Evolutionary conservation across 2,329 filamentous ascomycete species (phyloP).

Genomic region (Penicillium paneum): DNA sequence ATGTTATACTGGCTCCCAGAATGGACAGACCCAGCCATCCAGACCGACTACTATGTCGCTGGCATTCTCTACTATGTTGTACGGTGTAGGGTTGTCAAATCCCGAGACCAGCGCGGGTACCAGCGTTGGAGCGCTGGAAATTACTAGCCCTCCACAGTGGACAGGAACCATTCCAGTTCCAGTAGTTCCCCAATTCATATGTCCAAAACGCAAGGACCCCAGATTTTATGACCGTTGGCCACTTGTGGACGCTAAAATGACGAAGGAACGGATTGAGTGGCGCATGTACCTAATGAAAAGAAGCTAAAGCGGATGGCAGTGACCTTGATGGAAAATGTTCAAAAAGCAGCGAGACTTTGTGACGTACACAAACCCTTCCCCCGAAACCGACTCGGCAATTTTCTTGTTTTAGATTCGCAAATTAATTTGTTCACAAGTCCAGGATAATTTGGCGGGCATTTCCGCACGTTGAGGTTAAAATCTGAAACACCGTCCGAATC

Average conservation of each 20-base stretch:
- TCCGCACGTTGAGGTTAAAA: slow-evolving; percentile 18
- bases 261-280: background rate
- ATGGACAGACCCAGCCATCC: background rate
- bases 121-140: background rate
- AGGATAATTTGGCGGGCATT: slow-evolving; percentile 3
- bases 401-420: background rate
- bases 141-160: background rate
- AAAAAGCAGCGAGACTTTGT: background rate
- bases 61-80: background rate
- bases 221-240: background rate
- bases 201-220: background rate
- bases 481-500: slow-evolving; percentile 21
- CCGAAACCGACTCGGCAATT: background rate
- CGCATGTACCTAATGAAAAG: background rate
- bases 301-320: background rate
- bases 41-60: background rate
- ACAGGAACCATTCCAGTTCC: background rate
- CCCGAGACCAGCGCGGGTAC: slow-evolving; percentile 1
- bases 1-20: background rate
- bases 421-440: background rate
- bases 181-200: background rate
- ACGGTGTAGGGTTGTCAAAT: background rate
- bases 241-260: background rate
- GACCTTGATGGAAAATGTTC: background rate
- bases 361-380: background rate